Evolutionary conservation across 768 basidiomycete species (phyloP), one percentile per base, ranked within the genome.

Genomic region (Mycena albidolilacea): DNA sequence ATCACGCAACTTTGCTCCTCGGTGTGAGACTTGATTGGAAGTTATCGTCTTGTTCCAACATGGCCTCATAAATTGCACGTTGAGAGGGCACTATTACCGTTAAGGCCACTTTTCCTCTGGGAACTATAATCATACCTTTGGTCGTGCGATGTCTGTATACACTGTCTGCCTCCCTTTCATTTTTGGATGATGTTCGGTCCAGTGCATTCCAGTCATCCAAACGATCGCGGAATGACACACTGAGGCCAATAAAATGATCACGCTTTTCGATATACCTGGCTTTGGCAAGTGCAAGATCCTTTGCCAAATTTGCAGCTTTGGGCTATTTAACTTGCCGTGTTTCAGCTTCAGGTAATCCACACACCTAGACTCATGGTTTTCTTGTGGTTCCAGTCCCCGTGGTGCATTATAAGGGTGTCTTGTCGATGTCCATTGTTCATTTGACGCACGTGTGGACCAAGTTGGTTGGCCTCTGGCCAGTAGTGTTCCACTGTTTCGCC

Each of bases 351-450:
- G n/a, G n/a, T n/a, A n/a, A n/a, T n/a, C n/a, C n/a, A n/a, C n/a
- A n/a, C n/a, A n/a, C n/a, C n/a, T n/a, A n/a, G n/a, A n/a, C n/a
- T n/a, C n/a, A n/a, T n/a, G n/a, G 6, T 64, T 64, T 77, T 78
- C 35, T 60, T 62, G 71, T 72, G 76, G 63, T 80, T 80, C 79
- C 75, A 75, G 52, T 70, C 64, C 9, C 72, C 71, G 35, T 70
- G 70, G 21, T 72, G 67, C 54, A 76, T 75, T 41, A 77, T 72
- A n/a, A n/a, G n/a, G n/a, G n/a, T n/a, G 50, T 80, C 79, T 21
- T 77, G 75, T n/a, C 74, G 67, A 57, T 74, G 67, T 7, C 77
- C 79, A 6, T 62, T 58, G 30, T 76, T 75, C 79, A 79, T 79
- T 64, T 80, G 76, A n/a, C 61, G 48, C 0, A 74, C 77, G 39